Conservation (phyloP, 495 filamentous ascomycete genomes). For the Cercophora sp. region DNA sequence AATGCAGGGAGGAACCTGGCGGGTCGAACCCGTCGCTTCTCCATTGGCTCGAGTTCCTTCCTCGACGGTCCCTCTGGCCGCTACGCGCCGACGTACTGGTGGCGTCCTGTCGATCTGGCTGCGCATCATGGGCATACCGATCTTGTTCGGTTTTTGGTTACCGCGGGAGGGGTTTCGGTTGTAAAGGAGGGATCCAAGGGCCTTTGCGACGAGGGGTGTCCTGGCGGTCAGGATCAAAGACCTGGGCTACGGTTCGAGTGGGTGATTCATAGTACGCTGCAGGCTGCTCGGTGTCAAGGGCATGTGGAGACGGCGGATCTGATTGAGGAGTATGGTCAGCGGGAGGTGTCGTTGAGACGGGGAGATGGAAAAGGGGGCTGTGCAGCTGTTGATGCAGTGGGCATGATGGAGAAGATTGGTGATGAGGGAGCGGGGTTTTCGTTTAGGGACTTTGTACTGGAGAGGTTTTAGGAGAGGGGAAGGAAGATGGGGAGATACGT, state of each 20-base stretch:
- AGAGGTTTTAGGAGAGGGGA: no score
- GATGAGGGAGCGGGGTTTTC: not conserved
- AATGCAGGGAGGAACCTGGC: not conserved
- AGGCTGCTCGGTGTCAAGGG: not conserved
- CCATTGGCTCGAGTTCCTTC: not conserved
- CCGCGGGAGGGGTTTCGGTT: not conserved
- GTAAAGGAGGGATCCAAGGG: not conserved
- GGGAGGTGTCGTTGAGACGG: not conserved
- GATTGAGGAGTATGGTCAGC: not conserved
- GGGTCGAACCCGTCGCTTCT: not conserved
- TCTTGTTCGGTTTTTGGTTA: not conserved
- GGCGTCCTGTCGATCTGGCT: conserved; percentile 4
- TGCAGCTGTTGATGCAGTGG: not conserved
- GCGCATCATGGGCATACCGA: not conserved
- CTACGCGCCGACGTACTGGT: conserved; percentile 1
- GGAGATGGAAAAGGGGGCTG: not conserved
- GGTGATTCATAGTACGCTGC: not conserved
- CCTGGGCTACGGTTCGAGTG: not conserved
- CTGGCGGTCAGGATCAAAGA: not conserved
- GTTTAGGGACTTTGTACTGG: conserved; percentile 1
- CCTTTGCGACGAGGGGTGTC: not conserved
- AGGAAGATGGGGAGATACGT: no score
- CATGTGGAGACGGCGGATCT: not conserved
- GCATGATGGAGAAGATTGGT: not conserved
- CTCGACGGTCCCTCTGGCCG: not conserved